These are phyloP conservation scores for Thielaviopsis ethacetica DNA, from an alignment of 2,329 filamentous ascomycete genomes.

Conservation along the genomic window DNA sequence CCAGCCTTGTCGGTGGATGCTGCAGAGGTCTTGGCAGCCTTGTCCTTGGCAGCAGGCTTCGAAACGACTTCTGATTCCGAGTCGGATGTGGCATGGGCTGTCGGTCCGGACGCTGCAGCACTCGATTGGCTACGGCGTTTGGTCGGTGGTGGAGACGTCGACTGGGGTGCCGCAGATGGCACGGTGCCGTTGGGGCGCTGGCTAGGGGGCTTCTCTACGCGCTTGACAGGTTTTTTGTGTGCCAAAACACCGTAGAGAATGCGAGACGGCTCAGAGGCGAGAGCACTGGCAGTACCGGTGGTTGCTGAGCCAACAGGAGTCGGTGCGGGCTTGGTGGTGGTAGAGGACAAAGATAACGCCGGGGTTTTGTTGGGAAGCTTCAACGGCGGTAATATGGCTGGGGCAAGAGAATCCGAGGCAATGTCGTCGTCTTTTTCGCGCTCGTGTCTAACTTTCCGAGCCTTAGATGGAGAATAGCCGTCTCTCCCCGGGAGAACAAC, in stretches of 20 bases:
- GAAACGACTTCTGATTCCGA: slow-evolving; percentile 33
- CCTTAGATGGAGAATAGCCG: slow-evolving; percentile 46
- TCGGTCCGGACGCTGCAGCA: not conserved
- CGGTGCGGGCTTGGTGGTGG: not conserved
- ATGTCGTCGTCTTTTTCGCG: slow-evolving; percentile 33
- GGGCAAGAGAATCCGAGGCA: not conserved
- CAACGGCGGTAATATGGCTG: not conserved
- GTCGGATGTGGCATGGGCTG: slow-evolving; percentile 32
- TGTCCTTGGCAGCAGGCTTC: slow-evolving; percentile 29
- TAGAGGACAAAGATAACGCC: not conserved
- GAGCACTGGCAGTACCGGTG: not conserved
- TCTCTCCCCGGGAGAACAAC: slow-evolving; percentile 52
- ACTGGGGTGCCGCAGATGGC: not conserved
- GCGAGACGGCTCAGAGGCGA: not conserved
- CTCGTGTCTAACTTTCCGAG: slow-evolving; percentile 48
- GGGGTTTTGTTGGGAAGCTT: slow-evolving; percentile 1
- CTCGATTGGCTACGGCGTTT: slow-evolving; percentile 9
- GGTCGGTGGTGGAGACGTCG: slow-evolving; percentile 1
- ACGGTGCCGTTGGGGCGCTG: not conserved
- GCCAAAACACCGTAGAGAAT: slow-evolving; percentile 6
- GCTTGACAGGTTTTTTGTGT: slow-evolving; percentile 7
- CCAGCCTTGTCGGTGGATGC: slow-evolving; percentile 2
- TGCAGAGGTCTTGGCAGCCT: slow-evolving; percentile 18
- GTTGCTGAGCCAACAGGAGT: not conserved
- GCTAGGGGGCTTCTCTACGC: not conserved